Evolutionary conservation across 768 basidiomycete species (phyloP), one percentile per base, ranked within the genome.

Genomic region (Agrocybe chaxingu): DNA sequence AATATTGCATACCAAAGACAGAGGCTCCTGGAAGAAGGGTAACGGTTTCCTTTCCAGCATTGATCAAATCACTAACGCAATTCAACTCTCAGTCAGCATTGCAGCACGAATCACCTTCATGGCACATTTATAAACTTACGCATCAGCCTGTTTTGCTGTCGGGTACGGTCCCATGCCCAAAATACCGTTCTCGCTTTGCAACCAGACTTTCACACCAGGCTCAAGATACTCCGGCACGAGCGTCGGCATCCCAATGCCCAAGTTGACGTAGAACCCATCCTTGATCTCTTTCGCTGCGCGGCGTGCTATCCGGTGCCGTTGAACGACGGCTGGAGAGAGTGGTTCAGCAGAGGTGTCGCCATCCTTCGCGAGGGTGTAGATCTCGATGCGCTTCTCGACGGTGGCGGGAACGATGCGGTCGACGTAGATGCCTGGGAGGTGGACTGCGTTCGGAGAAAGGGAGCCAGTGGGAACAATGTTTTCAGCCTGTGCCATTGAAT

Each of bases 11-110:
- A 87, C 90, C 95, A 64, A 98, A 98, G 7, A 93, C 72, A 3
- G 94, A 87, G 29, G 93, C 91, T 19, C 95, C 95, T 18, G 93
- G 93, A 18, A 97, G 75, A 8, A 98, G 77, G 4, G 95, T 97
- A 42, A 97, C 82, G 4, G 92, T 94, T 70, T 96, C 92, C 66
- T 97, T 97, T 16, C 93, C 93, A 36, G 93, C 94, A 58, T 97
- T 97, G 61, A 96, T 89, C 56, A 95, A 79, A 66, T 97, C 93
- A 35, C 89, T 91, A 57, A 53, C 34, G 16, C 7, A 16, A 40
- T 56, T 35, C 51, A 50, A 56, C 4, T 52, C 8, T 19, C 1
- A 16, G 33, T 24, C 24, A n/a, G 18, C 16, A 34, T 54, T 13
- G 42, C 37, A 30, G 6, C 24, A 36, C 18, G 11, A 30, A 11